Evolutionary conservation across 164 flowering plant species (phyloP).

Genomic region (Berberis thunbergii): DNA sequence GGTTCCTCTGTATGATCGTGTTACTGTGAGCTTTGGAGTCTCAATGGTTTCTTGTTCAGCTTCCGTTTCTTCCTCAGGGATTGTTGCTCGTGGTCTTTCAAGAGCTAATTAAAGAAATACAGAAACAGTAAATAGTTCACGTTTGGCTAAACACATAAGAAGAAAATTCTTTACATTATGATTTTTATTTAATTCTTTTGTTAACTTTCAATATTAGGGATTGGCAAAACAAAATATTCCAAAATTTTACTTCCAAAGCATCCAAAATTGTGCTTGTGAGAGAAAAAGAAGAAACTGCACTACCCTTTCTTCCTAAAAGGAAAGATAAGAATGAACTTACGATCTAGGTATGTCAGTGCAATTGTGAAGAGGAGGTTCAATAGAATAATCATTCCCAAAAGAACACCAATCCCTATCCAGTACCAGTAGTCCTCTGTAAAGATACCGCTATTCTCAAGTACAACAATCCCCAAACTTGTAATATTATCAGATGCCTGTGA

Average conservation of each 20-base stretch:
- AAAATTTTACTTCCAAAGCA: too few species aligned
- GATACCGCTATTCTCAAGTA: slow-evolving; percentile 14
- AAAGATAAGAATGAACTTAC: slow-evolving; percentile 9
- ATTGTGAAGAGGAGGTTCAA: slow-evolving; percentile 33
- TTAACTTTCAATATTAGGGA: background rate
- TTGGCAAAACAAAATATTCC: too few species aligned
- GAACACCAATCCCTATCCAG: slow-evolving; percentile 33
- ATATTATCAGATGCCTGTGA: slow-evolving; percentile 22
- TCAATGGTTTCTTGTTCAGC: slow-evolving; percentile 8
- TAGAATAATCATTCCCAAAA: slow-evolving; percentile 25
- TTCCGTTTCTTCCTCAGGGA: slow-evolving; percentile 27
- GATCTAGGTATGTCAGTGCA: slow-evolving; percentile 27
- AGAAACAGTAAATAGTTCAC: background rate
- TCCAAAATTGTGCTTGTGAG: background rate
- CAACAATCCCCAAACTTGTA: slow-evolving; percentile 20
- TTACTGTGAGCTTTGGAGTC: slow-evolving; percentile 12
- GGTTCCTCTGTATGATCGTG: slow-evolving; percentile 17
- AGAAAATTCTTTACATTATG: background rate
- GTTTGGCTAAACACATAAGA: background rate
- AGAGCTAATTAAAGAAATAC: slow-evolving; percentile 13
- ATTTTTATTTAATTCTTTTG: background rate
- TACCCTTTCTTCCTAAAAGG: background rate
- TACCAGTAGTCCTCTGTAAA: slow-evolving; percentile 22
- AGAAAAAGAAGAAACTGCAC: background rate
- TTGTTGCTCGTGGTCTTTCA: slow-evolving; percentile 28